Evolutionary conservation across 2,329 filamentous ascomycete species (phyloP).

Genomic region (Davidsoniella eucalypti): DNA sequence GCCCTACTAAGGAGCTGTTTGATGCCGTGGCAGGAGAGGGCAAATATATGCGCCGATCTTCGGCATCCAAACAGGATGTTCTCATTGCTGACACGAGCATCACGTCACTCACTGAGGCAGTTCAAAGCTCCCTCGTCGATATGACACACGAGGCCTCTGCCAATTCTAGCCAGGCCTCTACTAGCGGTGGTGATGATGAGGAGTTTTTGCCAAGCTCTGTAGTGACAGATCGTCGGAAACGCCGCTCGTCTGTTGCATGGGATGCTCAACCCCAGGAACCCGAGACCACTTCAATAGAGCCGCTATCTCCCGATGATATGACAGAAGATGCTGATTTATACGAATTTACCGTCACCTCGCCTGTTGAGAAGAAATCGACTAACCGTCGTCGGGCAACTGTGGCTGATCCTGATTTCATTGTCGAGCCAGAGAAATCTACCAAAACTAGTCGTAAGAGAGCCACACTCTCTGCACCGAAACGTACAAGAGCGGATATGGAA

Average conservation of each 20-base stretch:
- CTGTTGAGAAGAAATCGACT: constrained; percentile 17
- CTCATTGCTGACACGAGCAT: background rate
- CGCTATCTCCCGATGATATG: background rate
- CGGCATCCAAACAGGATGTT: constrained; percentile 10
- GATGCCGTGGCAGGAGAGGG: constrained; percentile 56
- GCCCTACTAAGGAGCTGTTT: constrained; percentile 58
- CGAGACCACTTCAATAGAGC: background rate
- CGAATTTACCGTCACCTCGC: constrained; percentile 35
- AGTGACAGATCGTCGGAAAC: constrained; percentile 25
- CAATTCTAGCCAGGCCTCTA: background rate
- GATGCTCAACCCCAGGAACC: background rate
- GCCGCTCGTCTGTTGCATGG: constrained; percentile 20
- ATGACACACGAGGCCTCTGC: background rate
- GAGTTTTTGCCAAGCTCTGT: constrained; percentile 19
- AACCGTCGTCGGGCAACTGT: constrained; percentile 9
- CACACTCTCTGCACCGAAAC: constrained; percentile 9
- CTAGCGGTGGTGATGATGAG: constrained; percentile 3
- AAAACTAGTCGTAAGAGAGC: constrained; percentile 4
- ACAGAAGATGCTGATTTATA: constrained; percentile 29
- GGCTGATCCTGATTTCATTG: background rate
- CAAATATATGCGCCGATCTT: constrained; percentile 29
- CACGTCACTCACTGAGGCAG: no score
- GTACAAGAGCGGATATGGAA: constrained; percentile 12
- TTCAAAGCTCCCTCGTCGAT: background rate
- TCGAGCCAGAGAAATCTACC: constrained; percentile 4